Evolutionary conservation across 352 stramenopile species (phyloP).

Genomic region (Thalassiosira sp.): DNA sequence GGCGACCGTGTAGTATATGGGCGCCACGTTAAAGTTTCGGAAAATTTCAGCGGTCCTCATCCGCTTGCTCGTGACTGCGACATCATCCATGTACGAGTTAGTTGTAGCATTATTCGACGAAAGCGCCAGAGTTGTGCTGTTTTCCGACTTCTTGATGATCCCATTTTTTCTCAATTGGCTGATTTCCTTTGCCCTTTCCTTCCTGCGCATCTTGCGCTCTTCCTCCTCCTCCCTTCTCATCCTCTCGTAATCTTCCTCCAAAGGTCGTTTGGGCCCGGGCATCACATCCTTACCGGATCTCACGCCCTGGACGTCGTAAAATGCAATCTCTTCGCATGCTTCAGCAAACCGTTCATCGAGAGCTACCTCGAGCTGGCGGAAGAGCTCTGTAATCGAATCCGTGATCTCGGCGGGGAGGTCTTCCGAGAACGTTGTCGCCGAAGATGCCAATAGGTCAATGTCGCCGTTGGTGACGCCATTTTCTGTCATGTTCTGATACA

Average conservation of each 20-base stretch:
- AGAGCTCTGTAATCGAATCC: conserved; percentile 46
- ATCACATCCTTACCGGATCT: conserved; percentile 35
- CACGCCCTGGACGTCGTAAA: conserved; percentile 49
- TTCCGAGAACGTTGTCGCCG: conserved; percentile 25
- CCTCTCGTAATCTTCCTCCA: conserved; percentile 50
- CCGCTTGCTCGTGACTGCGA: conserved; percentile 30
- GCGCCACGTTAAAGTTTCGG: conserved; percentile 77
- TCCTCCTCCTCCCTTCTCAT: conserved; percentile 33
- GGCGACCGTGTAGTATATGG: conserved; percentile 79
- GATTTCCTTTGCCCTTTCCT: conserved; percentile 13
- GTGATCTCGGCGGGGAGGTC: conserved; percentile 44
- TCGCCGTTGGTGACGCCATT: background rate
- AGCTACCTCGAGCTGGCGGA: conserved; percentile 43
- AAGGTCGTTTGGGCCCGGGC: conserved; percentile 25
- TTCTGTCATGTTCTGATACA: conserved; percentile 40
- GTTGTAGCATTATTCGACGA: background rate
- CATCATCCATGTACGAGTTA: conserved; percentile 42
- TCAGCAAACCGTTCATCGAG: conserved; percentile 47
- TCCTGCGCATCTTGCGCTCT: conserved; percentile 20
- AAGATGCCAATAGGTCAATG: conserved; percentile 41
- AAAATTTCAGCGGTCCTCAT: conserved; percentile 73
- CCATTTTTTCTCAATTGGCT: conserved; percentile 15
- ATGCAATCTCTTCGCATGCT: conserved; percentile 50
- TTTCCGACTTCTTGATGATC: too few relatives aligned
- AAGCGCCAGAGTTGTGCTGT: background rate